Conservation (phyloP, 2,329 filamentous ascomycete species). For the Leptographium flavum region DNA sequence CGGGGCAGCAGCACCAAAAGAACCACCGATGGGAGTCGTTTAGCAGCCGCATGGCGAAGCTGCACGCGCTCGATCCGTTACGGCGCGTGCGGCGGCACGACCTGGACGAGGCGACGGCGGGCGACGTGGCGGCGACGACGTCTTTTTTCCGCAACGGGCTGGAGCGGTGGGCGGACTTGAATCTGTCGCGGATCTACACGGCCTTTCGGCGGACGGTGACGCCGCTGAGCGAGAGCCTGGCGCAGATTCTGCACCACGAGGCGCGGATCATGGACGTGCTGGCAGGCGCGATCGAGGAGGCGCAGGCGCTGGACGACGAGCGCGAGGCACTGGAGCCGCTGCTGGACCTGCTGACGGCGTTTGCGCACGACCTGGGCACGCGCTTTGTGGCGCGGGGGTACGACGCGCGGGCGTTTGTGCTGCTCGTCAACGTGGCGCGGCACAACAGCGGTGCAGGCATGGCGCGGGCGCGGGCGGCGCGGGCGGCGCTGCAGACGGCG, state of each 20-base stretch:
- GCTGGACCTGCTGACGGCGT: constrained; percentile 74
- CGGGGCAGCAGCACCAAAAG: constrained; percentile 44
- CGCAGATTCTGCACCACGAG: constrained; percentile 85
- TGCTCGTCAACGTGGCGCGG: constrained; percentile 60
- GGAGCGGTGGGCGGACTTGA: constrained; percentile 83
- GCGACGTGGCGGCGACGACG: constrained; percentile 60
- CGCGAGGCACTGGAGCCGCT: constrained; percentile 72
- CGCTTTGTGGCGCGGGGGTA: constrained; percentile 64
- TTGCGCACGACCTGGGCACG: constrained; percentile 82
- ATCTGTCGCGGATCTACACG: constrained; percentile 69
- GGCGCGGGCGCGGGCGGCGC: no score
- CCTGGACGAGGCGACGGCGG: constrained; percentile 45
- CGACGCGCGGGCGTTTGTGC: constrained; percentile 59
- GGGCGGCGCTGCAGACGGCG: no score
- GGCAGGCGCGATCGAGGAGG: constrained; percentile 56
- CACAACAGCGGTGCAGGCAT: constrained; percentile 8
- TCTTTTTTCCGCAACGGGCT: constrained; percentile 78
- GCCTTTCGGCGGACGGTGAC: constrained; percentile 61
- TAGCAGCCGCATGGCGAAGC: constrained; percentile 73
- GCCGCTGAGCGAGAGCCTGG: constrained; percentile 74
- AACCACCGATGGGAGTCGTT: constrained; percentile 88
- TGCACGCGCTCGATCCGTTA: constrained; percentile 81
- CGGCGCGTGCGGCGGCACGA: constrained; percentile 77
- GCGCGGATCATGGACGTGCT: constrained; percentile 69
- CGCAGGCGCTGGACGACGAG: constrained; percentile 26